Conservation (phyloP, 1,284 basidiomycete genomes). For the Boletus sp. region DNA sequence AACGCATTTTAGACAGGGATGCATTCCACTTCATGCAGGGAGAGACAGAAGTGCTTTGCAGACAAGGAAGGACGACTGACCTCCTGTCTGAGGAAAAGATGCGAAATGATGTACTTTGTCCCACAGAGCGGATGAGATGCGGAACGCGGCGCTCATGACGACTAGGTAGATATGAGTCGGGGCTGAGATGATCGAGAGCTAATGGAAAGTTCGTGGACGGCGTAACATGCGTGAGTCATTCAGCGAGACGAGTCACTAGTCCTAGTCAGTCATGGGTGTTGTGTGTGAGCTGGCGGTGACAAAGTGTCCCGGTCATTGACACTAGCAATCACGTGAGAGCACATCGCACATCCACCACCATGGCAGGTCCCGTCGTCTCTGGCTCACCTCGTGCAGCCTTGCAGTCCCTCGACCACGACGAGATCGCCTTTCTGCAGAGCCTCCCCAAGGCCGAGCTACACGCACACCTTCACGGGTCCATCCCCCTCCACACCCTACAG, state of each 20-base stretch:
- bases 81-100: constrained; percentile 89
- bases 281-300: no score
- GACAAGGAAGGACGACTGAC: constrained; percentile 68
- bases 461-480: constrained; percentile 79
- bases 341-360: neutral
- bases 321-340: constrained; percentile 26
- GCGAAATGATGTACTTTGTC: constrained; percentile 93
- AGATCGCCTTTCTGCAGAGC: constrained; percentile 53
- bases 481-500: constrained; percentile 63
- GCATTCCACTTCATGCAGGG: neutral
- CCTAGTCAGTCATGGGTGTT: no score
- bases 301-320: no score
- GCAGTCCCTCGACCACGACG: constrained; percentile 44
- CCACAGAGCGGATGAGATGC: constrained; percentile 80
- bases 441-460: constrained; percentile 80
- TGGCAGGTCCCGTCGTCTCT: constrained; percentile 8
- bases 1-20: neutral
- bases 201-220: neutral
- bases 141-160: constrained; percentile 43
- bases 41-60: constrained; percentile 51
- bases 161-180: neutral
- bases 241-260: no score
- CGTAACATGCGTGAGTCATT: constrained; percentile 12
- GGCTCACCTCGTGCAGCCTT: constrained; percentile 44
- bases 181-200: constrained; percentile 1